Evolutionary conservation across 371 early-diverging fungal genomes (phyloP), one percentile per base, ranked within the genome.

Genomic region (Encephalitozoon romaleae): DNA sequence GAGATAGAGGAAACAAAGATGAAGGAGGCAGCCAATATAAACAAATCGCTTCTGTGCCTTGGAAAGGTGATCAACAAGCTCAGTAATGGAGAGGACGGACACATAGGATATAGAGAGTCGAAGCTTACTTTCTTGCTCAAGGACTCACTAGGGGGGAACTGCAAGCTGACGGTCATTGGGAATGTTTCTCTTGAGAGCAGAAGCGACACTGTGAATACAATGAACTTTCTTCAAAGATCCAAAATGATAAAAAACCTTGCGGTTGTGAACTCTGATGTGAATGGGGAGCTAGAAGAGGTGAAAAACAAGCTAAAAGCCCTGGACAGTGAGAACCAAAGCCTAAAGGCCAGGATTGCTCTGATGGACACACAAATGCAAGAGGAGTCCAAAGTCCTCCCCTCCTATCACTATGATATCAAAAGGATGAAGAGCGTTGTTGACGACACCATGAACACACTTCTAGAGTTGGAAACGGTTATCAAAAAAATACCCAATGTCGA

Each of bases 91-190:
- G 83, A 82, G 38, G 81, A 87, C 3, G 70, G 84, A 18, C 89
- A 89, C 82, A 82, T 90, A 18, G 88, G 89, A 18, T 90, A 90
- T 77, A 85, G 90, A 55, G 89, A 90, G 81, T 87, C 87, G 2
- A 89, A 89, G 86, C 87, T 90, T 84, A 90, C 90, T 15, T 85
- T 83, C 41, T 82, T 90, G 32, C 77, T 90, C 30, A 81, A 88
- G 51, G 90, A 90, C 78, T 87, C 88, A 8, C 82, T 90, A 2
- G 89, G 89, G 12, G 90, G 90, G 38, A 88, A 89, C 76, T 87
- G 88, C 77, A 88, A 88, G 77, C 88, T 90, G 2, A 84, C 87
- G 21, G 88, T 90, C 85, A 86, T 90, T 52, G 89, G 85, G 34
- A 81, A 77, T 55, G 78, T 85, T 6, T 76, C 78, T 71, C 70